A percentile compares a stretch with the other conserved stretches of the same genome.
phyloP scores from a whole-genome alignment of 257 asterid genomes.

The Datura wrightii region DNA sequence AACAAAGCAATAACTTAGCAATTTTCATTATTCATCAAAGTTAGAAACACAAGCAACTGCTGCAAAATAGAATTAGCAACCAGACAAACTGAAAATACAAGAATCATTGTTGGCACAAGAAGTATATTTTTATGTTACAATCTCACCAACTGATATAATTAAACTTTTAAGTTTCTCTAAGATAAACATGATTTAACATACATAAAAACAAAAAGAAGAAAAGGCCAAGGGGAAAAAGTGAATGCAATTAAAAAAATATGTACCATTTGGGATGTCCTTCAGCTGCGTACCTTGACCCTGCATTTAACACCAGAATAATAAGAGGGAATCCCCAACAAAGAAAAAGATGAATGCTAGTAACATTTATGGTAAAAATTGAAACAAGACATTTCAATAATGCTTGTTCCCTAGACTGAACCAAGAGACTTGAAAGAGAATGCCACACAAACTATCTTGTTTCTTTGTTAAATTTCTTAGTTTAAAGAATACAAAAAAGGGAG shows the following conservation, averaged over 20 bases:
- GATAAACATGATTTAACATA: not conserved
- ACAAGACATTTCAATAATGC: not conserved
- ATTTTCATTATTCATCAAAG: not conserved
- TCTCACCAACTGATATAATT: not conserved
- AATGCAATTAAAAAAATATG: slow-evolving; percentile 33
- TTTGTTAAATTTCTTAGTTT: not conserved
- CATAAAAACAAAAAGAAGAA: not conserved
- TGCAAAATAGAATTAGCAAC: not conserved
- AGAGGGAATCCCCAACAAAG: not conserved
- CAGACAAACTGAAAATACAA: slow-evolving; percentile 13
- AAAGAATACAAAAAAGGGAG: not conserved
- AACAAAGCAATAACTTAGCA: not conserved
- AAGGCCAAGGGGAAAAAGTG: slow-evolving; percentile 6
- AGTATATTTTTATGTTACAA: not conserved
- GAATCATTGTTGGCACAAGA: not conserved
- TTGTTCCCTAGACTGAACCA: not conserved
- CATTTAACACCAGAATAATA: slow-evolving; percentile 33
- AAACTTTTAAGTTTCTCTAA: not conserved
- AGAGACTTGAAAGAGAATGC: not conserved
- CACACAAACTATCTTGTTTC: not conserved
- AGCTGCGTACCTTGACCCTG: slow-evolving; percentile 89
- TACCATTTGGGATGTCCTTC: slow-evolving; percentile 88
- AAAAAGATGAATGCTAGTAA: slow-evolving; percentile 3
- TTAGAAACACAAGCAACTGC: not conserved
- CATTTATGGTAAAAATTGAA: not conserved